A percentile compares a stretch with the other conserved stretches of the same genome.
Conservation (phyloP, 1,139 yeast genomes). For the Chernovozyma aurita region DNA sequence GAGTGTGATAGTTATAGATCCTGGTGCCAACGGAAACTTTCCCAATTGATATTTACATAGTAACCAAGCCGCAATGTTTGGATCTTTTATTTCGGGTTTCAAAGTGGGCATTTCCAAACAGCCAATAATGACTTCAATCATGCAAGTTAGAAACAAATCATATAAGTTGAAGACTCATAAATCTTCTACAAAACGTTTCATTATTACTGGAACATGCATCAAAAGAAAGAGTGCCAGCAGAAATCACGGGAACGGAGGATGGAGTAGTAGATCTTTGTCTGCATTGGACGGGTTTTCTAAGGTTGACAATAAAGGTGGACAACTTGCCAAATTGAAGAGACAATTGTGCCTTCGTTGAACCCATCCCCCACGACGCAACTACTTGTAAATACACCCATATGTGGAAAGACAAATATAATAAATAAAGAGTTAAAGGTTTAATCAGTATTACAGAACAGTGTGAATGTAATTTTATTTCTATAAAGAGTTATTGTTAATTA, state of each 20-base stretch:
- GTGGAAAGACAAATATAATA: too few species aligned
- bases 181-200: slow-evolving; percentile 81
- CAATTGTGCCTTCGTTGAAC: slow-evolving; percentile 1
- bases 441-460: too few species aligned
- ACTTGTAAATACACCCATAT: too few species aligned
- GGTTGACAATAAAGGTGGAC: slow-evolving; percentile 51
- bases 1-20: too few species aligned
- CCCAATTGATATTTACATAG: too few species aligned
- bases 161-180: slow-evolving; percentile 58
- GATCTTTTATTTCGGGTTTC: slow-evolving; percentile 3
- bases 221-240: slow-evolving; percentile 77
- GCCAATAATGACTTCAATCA: slow-evolving; percentile 18
- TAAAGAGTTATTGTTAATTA: too few species aligned
- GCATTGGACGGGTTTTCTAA: slow-evolving; percentile 60
- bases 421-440: too few species aligned
- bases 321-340: slow-evolving; percentile 47
- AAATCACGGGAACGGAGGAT: slow-evolving; percentile 90
- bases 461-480: too few species aligned
- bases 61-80: slow-evolving; percentile 3
- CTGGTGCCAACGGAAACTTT: too few species aligned
- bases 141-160: slow-evolving; percentile 37
- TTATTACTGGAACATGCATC: slow-evolving; percentile 52
- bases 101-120: slow-evolving; percentile 9
- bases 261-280: slow-evolving; percentile 62
- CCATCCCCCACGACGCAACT: too few species aligned